A percentile compares a stretch with the other conserved stretches of the same genome.
These are phyloP conservation scores for Nicotiana sylvestris DNA, from an alignment of 257 asterid species.

Conservation along the genomic window DNA sequence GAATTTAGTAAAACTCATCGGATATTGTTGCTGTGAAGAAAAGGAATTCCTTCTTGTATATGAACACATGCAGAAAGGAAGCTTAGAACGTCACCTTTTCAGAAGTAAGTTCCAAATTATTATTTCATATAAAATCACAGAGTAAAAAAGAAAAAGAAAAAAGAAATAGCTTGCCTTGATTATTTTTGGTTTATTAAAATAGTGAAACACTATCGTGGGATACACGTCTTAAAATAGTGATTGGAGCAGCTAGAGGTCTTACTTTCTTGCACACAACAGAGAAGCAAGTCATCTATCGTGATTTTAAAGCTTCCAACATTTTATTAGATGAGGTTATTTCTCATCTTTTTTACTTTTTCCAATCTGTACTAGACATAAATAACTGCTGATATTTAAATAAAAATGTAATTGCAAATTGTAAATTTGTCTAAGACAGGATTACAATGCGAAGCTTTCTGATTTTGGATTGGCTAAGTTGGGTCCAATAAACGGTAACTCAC, in stretches of 20 bases:
- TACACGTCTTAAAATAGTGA: slow-evolving; percentile 1
- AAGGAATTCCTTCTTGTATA: slow-evolving; percentile 2
- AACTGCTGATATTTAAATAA: too few species aligned
- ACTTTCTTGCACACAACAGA: slow-evolving; percentile 12
- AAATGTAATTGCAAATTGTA: background rate
- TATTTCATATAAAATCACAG: background rate
- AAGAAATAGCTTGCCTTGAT: background rate
- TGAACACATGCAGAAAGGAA: slow-evolving; percentile 14
- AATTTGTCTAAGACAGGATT: background rate
- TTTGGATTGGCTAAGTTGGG: slow-evolving; percentile 21
- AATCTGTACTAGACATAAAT: too few species aligned
- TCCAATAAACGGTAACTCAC: background rate
- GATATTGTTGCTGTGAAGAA: slow-evolving; percentile 13
- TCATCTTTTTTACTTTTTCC: background rate
- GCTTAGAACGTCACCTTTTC: slow-evolving; percentile 14
- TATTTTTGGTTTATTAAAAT: background rate
- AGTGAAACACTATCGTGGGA: slow-evolving; percentile 4
- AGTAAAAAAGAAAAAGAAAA: too few species aligned
- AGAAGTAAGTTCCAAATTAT: background rate
- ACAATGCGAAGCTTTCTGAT: slow-evolving; percentile 18
- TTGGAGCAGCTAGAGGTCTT: slow-evolving; percentile 14
- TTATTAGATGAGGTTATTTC: slow-evolving; percentile 10
- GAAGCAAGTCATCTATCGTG: slow-evolving; percentile 11
- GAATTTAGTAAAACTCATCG: slow-evolving; percentile 6
- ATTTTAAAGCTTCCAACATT: slow-evolving; percentile 10